Evolutionary conservation across 306 rosid species (phyloP).

Genomic region (Cucurbita ficifolia): DNA sequence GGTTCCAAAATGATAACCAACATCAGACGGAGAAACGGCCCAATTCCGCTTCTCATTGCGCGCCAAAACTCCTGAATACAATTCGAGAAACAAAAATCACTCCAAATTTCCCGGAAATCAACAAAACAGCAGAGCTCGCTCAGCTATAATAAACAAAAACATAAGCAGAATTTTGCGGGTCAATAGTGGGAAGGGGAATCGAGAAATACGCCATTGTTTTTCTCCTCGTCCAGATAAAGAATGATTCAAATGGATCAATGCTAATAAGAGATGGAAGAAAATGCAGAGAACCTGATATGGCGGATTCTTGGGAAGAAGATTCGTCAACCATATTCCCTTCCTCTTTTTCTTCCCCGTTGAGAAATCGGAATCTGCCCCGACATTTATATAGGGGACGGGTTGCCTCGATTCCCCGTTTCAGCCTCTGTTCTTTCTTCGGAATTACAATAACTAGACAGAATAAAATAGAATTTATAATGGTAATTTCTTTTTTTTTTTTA

Average conservation of each 20-base stretch:
- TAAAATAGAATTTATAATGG: too few species aligned
- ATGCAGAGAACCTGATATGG: slow-evolving; percentile 25
- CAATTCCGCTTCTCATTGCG: slow-evolving; percentile 34
- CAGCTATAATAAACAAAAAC: not conserved
- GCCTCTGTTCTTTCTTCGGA: not conserved
- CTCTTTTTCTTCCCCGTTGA: not conserved
- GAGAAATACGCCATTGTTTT: not conserved
- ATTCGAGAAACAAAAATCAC: not conserved
- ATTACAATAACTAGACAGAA: not conserved
- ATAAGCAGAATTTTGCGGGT: not conserved
- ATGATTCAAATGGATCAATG: not conserved
- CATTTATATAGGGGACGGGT: not conserved
- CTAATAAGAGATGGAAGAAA: not conserved
- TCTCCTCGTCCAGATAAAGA: not conserved
- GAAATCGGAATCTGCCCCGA: not conserved
- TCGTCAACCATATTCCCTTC: slow-evolving; percentile 19
- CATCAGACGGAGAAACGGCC: slow-evolving; percentile 43
- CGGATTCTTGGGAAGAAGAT: slow-evolving; percentile 20
- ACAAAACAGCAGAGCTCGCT: not conserved
- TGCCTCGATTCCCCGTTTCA: not conserved
- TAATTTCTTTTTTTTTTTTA: too few species aligned
- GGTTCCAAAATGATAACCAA: slow-evolving; percentile 55
- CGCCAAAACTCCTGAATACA: slow-evolving; percentile 22
- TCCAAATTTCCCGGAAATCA: not conserved
- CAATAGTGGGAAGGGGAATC: not conserved